Conservation (phyloP, 352 stramenopile species). For the Globisporangium barbulae region DNA sequence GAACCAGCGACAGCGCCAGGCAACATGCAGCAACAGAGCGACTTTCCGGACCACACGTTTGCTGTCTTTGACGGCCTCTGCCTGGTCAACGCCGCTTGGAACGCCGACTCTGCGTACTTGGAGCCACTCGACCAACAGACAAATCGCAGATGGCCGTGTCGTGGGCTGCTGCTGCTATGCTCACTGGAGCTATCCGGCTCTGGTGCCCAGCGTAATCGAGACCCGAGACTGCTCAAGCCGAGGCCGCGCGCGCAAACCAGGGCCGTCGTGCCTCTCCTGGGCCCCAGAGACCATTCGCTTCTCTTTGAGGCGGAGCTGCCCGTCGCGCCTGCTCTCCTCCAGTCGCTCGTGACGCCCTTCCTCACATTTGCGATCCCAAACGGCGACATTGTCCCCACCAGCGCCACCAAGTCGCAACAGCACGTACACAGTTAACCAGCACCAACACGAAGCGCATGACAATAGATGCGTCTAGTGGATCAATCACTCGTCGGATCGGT, state of each 20-base stretch:
- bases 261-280: not conserved
- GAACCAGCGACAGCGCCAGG: not conserved
- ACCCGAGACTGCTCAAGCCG: not conserved
- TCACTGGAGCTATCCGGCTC: not conserved
- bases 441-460: not conserved
- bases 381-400: no score
- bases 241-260: not conserved
- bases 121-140: not conserved
- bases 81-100: constrained; percentile 8
- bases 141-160: not conserved
- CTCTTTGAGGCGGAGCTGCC: constrained; percentile 8
- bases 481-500: no score
- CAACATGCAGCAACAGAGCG: not conserved
- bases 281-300: not conserved
- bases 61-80: constrained; percentile 12
- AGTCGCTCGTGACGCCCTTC: constrained; percentile 4
- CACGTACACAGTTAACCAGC: not conserved
- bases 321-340: not conserved
- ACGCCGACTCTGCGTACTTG: not conserved
- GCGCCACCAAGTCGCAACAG: not conserved
- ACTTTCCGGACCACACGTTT: constrained; percentile 4
- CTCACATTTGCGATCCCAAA: constrained; percentile 1
- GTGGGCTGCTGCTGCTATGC: not conserved
- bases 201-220: not conserved
- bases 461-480: no score